Conservation (phyloP, 371 early-diverging fungal species). For the Catenaria anguillulae region DNA sequence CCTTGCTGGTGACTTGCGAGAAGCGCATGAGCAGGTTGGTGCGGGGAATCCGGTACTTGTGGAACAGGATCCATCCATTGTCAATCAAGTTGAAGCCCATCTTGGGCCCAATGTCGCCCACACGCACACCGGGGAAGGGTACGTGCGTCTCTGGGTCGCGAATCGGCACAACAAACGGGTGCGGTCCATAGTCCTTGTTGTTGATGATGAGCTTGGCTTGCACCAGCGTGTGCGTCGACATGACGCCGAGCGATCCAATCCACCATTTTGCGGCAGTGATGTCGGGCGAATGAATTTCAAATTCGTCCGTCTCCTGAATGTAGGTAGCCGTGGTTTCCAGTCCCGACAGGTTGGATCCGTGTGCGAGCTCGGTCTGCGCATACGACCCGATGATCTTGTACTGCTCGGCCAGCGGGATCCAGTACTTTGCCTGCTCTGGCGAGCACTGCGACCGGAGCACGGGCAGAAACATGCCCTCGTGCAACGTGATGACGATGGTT, state of each 20-base stretch:
- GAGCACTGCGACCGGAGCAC: slow-evolving; percentile 55
- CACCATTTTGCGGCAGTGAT: slow-evolving; percentile 78
- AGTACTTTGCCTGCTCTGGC: slow-evolving; percentile 59
- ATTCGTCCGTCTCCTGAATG: slow-evolving; percentile 59
- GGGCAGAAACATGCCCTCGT: slow-evolving; percentile 61
- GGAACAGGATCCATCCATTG: slow-evolving; percentile 68
- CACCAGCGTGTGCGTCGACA: slow-evolving; percentile 60
- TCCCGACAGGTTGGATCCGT: slow-evolving; percentile 68
- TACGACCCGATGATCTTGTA: slow-evolving; percentile 42
- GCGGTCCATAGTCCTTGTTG: slow-evolving; percentile 64
- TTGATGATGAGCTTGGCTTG: slow-evolving; percentile 69
- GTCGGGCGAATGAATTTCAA: slow-evolving; percentile 67
- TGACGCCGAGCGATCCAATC: slow-evolving; percentile 27
- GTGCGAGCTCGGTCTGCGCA: slow-evolving; percentile 21
- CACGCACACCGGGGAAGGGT: slow-evolving; percentile 61
- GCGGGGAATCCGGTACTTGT: slow-evolving; percentile 62
- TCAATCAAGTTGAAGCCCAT: slow-evolving; percentile 51
- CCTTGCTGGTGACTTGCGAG: slow-evolving; percentile 50
- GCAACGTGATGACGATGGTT: slow-evolving; percentile 21
- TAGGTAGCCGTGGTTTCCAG: slow-evolving; percentile 83
- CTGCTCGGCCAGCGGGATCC: slow-evolving; percentile 50
- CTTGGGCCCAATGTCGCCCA: slow-evolving; percentile 84
- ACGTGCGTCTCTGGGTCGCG: slow-evolving; percentile 60
- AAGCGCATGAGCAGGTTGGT: slow-evolving; percentile 62
- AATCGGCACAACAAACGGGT: slow-evolving; percentile 76